phyloP scores from a whole-genome alignment of 225 moss, liverwort and hornwort genomes.

The Straminergon stramineum region DNA sequence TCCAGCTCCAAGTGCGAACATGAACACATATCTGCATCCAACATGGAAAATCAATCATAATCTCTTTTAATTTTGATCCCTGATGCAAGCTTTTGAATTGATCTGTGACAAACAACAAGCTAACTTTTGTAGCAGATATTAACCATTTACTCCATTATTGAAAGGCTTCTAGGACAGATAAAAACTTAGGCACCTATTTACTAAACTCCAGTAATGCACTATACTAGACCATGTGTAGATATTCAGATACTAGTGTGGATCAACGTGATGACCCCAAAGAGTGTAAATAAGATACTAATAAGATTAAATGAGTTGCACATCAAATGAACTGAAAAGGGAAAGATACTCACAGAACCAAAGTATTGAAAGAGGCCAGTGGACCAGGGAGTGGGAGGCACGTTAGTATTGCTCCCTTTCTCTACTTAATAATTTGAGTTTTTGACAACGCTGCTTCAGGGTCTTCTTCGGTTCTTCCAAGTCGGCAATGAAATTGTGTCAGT shows the following conservation, averaged over 20 bases:
- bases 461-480: no score
- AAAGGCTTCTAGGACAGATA: background rate
- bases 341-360: conserved; percentile 67
- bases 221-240: background rate
- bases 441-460: no score
- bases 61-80: no score
- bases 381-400: conserved; percentile 53
- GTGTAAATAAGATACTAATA: background rate
- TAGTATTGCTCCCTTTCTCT: no score
- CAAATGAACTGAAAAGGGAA: background rate
- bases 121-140: background rate
- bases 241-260: background rate
- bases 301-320: background rate
- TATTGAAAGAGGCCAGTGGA: conserved; percentile 59
- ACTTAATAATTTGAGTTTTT: no score
- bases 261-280: background rate
- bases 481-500: no score
- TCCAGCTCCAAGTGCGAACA: no score
- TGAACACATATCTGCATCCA: no score
- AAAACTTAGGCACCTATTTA: background rate
- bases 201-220: background rate
- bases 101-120: background rate
- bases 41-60: no score
- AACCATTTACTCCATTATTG: background rate
- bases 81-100: background rate